phyloP scores from a whole-genome alignment of 2,329 filamentous ascomycete species.

The Fusarium sp. region DNA sequence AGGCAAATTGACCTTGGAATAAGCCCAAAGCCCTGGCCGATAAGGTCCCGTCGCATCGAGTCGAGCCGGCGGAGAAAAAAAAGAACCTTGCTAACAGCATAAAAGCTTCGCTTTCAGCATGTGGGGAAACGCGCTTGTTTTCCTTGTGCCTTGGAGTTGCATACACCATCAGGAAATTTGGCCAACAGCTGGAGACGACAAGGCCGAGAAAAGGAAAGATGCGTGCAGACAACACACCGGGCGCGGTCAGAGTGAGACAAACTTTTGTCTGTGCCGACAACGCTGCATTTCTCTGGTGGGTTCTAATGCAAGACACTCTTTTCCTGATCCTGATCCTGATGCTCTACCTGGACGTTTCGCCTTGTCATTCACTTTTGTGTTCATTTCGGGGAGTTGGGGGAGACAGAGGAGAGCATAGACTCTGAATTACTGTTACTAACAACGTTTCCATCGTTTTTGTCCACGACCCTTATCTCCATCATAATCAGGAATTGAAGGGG shows the following conservation, averaged over 20 bases:
- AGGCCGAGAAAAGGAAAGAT: constrained; percentile 32
- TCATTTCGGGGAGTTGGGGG: constrained; percentile 13
- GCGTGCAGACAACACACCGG: constrained; percentile 29
- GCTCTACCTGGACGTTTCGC: neutral
- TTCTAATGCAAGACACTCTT: neutral
- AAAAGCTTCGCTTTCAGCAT: constrained; percentile 48
- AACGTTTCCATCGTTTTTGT: constrained; percentile 23
- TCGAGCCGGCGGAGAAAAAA: constrained; percentile 24
- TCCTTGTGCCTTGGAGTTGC: constrained; percentile 36
- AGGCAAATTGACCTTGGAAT: constrained; percentile 28
- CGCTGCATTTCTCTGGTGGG: neutral
- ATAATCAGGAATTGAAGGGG: neutral
- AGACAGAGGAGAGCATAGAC: constrained; percentile 8
- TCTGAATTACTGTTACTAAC: constrained; percentile 1
- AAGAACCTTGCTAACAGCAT: constrained; percentile 6
- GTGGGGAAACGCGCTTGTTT: constrained; percentile 42
- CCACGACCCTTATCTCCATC: neutral
- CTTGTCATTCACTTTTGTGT: neutral
- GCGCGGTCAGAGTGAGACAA: constrained; percentile 40
- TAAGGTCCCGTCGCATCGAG: constrained; percentile 34
- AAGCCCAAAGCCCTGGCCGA: constrained; percentile 31
- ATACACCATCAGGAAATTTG: constrained; percentile 40
- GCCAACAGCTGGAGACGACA: constrained; percentile 37
- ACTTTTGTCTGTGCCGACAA: neutral
- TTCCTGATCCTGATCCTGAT: too few species aligned